These are phyloP conservation scores for Glomus cerebriforme DNA, from an alignment of 192 early-diverging fungal genomes.

Conservation along the genomic window DNA sequence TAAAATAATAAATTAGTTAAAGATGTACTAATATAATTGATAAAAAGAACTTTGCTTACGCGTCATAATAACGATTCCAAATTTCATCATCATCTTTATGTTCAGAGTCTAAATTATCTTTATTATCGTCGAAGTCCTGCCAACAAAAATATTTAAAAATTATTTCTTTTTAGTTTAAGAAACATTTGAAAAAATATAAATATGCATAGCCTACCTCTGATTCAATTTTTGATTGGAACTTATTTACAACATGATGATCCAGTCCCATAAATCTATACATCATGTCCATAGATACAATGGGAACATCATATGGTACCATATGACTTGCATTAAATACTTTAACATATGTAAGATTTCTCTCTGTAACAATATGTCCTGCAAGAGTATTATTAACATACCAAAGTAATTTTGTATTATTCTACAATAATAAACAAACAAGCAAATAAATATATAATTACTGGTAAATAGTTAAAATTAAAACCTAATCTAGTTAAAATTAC, in stretches of 20 bases:
- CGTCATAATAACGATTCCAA: neutral
- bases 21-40: neutral
- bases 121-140: neutral
- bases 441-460: neutral
- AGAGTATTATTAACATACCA: constrained; percentile 56
- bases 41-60: neutral
- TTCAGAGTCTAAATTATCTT: neutral
- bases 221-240: neutral
- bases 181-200: neutral
- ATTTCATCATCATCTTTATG: neutral
- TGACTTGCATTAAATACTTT: constrained; percentile 83
- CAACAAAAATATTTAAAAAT: neutral
- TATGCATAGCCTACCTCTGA: neutral
- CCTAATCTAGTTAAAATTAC: constrained; percentile 33
- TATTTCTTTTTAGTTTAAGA: neutral
- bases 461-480: neutral
- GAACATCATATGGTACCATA: constrained; percentile 90
- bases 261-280: constrained; percentile 82
- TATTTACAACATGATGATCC: constrained; percentile 17
- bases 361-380: constrained; percentile 46
- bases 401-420: neutral
- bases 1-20: neutral
- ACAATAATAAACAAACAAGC: constrained; percentile 16
- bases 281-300: constrained; percentile 77
- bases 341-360: constrained; percentile 76